Evolutionary conservation across 495 filamentous ascomycete species (phyloP), one percentile per base, ranked within the genome.

Genomic region (Trichocladium uniseriatum): DNA sequence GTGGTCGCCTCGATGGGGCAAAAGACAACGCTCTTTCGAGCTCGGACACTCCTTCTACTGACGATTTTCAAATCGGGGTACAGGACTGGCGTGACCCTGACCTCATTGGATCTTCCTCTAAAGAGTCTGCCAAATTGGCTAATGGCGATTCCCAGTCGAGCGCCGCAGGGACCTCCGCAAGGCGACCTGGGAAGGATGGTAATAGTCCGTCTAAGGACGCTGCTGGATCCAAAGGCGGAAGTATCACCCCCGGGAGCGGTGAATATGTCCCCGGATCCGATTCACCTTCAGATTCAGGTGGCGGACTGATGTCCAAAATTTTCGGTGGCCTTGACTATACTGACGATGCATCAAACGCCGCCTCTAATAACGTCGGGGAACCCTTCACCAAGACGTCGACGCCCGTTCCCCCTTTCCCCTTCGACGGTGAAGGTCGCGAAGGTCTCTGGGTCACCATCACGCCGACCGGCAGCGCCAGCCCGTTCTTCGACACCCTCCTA

Each of bases 381-480:
- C 39, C 45, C 2, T 22, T 44, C 8, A 16, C 14, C 29, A 27
- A 49, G 8, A 24, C 14, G 7, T 11, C 44, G 44, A 53, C 21
- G 36, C 56, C 39, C 19, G 58, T 16, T 20, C 36, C 28, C n/a
- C 35, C 19, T 8, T 55, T 62, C 19, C 51, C 54, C 5, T 68
- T 73, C 9, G 38, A 55, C 6, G 43, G 54, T 10, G 55, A 45
- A 28, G 78, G 74, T 37, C 85, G 83, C 54, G 82, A 92, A 51
- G 92, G 92, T 8, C 77, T 98, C 5, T 97, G 94, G 94, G 87
- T 98, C 22, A 94, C 90, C 2, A 76, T 98, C 46, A 92, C 90
- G 1, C 92, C 89, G 13, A 87, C 89, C 6, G 89, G 81, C 67
- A 88, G 87, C 45, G 84, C 86, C n/a, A 92, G 81, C 46, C 90